Conservation (phyloP, 2,329 filamentous ascomycete species). For the Lasiodiplodia hormozganensis region DNA sequence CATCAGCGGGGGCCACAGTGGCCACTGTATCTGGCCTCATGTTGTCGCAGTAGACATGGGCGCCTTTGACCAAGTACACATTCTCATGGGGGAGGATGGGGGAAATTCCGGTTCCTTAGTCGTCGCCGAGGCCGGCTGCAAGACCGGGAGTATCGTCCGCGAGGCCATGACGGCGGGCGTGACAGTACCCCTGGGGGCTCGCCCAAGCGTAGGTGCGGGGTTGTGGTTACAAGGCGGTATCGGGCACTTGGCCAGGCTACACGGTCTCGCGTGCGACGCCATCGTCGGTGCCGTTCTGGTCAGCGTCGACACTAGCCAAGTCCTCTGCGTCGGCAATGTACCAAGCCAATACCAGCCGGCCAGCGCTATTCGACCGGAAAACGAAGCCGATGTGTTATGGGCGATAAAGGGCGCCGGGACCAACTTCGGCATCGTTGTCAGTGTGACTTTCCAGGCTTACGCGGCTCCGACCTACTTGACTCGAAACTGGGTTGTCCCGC, state of each 20-base stretch:
- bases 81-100: constrained; percentile 42
- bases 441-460: constrained; percentile 59
- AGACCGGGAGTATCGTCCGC: constrained; percentile 60
- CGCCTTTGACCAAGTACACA: constrained; percentile 59
- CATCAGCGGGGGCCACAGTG: constrained; percentile 66
- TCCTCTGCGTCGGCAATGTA: constrained; percentile 61
- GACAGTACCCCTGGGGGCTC: constrained; percentile 65
- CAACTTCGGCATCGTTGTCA: constrained; percentile 65
- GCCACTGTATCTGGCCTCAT: constrained; percentile 62
- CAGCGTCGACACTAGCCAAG: constrained; percentile 55
- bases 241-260: constrained; percentile 62
- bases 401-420: constrained; percentile 65
- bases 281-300: constrained; percentile 68
- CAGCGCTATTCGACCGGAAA: constrained; percentile 51
- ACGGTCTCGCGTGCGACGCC: constrained; percentile 66
- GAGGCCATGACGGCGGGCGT: constrained; percentile 56
- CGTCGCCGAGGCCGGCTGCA: constrained; percentile 64
- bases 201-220: constrained; percentile 69
- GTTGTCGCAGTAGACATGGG: constrained; percentile 66
- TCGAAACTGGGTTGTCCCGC: constrained; percentile 40
- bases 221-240: constrained; percentile 71
- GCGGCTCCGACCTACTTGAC: constrained; percentile 50
- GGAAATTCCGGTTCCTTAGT: constrained; percentile 47
- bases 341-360: constrained; percentile 54
- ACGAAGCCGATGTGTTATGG: constrained; percentile 62